These are phyloP conservation scores for Hericium erinaceus DNA, from an alignment of 768 basidiomycete species.

Conservation along the genomic window DNA sequence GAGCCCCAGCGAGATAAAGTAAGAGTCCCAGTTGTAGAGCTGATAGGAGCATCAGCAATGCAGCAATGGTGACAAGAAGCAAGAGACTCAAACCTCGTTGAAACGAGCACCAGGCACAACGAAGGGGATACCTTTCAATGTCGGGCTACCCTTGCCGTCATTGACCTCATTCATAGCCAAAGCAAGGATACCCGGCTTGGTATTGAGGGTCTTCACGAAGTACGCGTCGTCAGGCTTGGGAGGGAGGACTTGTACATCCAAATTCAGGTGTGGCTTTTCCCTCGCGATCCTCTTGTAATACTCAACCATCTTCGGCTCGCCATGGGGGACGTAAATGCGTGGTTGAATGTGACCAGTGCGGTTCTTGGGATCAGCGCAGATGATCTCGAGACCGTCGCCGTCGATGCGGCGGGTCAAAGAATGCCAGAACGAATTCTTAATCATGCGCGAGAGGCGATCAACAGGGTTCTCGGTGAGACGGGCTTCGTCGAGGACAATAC, in stretches of 20 bases:
- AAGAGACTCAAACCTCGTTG: constrained; percentile 59
- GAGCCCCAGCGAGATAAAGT: constrained; percentile 89
- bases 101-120: constrained; percentile 94
- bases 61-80: not conserved
- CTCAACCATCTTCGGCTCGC: constrained; percentile 88
- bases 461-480: constrained; percentile 96
- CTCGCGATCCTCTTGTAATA: constrained; percentile 88
- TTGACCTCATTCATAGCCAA: constrained; percentile 91
- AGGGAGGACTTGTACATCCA: constrained; percentile 89
- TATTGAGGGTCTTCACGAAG: constrained; percentile 89
- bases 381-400: constrained; percentile 93
- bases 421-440: constrained; percentile 97
- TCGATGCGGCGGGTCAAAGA: constrained; percentile 94
- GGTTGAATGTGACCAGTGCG: constrained; percentile 84
- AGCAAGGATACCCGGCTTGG: constrained; percentile 88
- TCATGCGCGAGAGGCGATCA: constrained; percentile 94
- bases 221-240: constrained; percentile 75
- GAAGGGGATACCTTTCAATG: constrained; percentile 90
- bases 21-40: constrained; percentile 94
- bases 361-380: constrained; percentile 97
- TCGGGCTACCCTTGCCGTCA: constrained; percentile 68
- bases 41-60: constrained; percentile 20
- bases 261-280: constrained; percentile 88
- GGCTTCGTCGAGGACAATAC: constrained; percentile 98
- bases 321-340: constrained; percentile 90